These are phyloP conservation scores for Blastobotrys petasosporus DNA, from an alignment of 1,139 yeast genomes.

Conservation along the genomic window DNA sequence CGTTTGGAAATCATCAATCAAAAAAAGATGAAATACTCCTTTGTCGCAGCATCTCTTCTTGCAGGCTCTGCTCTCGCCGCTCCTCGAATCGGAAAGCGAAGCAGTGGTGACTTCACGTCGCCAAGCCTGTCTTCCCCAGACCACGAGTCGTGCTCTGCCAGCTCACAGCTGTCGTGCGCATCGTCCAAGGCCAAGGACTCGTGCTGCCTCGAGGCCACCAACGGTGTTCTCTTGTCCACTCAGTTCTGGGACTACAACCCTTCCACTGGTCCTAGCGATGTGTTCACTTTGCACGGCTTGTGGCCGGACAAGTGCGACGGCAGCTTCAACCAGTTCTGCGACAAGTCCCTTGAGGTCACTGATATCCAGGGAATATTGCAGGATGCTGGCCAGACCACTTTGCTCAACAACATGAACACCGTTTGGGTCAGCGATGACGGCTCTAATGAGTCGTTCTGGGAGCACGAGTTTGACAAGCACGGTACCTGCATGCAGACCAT, in stretches of 20 bases:
- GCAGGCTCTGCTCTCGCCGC: neutral
- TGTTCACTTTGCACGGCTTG: constrained; percentile 78
- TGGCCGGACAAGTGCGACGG: constrained; percentile 87
- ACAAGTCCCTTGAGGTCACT: constrained; percentile 49
- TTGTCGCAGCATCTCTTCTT: neutral
- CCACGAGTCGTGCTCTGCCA: constrained; percentile 48
- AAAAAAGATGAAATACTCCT: too few relatives aligned
- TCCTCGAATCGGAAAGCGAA: constrained; percentile 3
- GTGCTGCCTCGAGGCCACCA: constrained; percentile 87
- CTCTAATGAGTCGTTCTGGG: constrained; percentile 72
- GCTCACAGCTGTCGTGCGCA: constrained; percentile 62
- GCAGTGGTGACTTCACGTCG: neutral
- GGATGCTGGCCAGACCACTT: constrained; percentile 39
- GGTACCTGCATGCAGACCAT: constrained; percentile 87
- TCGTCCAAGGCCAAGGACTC: constrained; percentile 34
- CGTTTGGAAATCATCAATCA: neutral
- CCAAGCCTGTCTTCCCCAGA: constrained; percentile 4
- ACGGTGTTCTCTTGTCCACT: constrained; percentile 77
- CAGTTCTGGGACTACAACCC: constrained; percentile 95
- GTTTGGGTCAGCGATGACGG: constrained; percentile 80
- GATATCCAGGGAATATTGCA: constrained; percentile 51
- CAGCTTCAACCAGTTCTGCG: constrained; percentile 70
- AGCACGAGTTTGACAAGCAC: constrained; percentile 92
- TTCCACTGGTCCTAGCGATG: constrained; percentile 67
- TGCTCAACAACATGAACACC: constrained; percentile 51